Percentiles rank a stretch among this genome's conserved stretches.
These are phyloP conservation scores for Phytophthora palmivora DNA, from an alignment of 352 stramenopile species.

Conservation along the genomic window DNA sequence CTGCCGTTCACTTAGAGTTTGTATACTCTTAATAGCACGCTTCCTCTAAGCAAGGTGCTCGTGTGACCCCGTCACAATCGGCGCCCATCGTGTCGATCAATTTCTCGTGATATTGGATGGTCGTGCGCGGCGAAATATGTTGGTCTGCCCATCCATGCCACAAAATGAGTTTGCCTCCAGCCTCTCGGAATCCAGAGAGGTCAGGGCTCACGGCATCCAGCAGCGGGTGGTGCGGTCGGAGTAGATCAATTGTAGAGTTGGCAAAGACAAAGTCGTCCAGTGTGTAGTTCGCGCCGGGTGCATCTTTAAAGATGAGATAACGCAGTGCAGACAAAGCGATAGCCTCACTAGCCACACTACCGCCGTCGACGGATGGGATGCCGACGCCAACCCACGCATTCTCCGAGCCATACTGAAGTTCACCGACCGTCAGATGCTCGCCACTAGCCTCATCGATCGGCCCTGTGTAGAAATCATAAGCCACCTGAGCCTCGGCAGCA, in stretches of 20 bases:
- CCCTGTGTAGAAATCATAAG: conserved; percentile 41
- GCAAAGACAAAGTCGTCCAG: conserved; percentile 44
- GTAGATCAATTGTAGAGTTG: conserved; percentile 40
- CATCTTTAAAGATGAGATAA: conserved; percentile 41
- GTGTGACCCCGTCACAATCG: no score
- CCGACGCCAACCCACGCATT: conserved; percentile 41
- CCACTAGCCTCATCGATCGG: conserved; percentile 30
- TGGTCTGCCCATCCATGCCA: conserved; percentile 47
- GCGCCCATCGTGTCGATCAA: conserved; percentile 38
- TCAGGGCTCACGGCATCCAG: conserved; percentile 46
- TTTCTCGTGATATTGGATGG: conserved; percentile 47
- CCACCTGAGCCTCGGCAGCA: conserved; percentile 5
- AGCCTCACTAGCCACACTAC: conserved; percentile 28
- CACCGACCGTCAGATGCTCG: conserved; percentile 42
- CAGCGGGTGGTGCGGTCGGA: conserved; percentile 38
- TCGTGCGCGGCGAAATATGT: conserved; percentile 50
- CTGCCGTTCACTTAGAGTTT: no score
- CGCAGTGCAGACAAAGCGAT: conserved; percentile 39
- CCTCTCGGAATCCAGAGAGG: no score
- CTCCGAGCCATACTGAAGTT: conserved; percentile 42
- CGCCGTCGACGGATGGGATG: conserved; percentile 26
- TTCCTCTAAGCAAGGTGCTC: no score
- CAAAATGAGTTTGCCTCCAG: no score
- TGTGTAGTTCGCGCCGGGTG: conserved; percentile 33
- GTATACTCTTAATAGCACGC: no score